These are phyloP conservation scores for Arthrobotrys sphaeroides DNA, from an alignment of 2,329 filamentous ascomycete genomes.

Conservation along the genomic window DNA sequence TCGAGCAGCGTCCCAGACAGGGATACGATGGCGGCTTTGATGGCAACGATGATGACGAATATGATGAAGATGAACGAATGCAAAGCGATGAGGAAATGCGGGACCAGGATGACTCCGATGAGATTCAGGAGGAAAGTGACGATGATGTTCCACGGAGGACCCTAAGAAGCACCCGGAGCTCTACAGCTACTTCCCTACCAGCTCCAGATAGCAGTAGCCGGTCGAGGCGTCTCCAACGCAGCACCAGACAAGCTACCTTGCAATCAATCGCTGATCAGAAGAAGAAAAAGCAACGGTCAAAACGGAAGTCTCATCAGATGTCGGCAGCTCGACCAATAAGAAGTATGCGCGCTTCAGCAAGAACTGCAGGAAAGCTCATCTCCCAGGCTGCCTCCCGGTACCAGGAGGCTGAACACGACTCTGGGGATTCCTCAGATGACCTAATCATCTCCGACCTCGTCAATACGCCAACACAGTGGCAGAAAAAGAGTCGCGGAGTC, in stretches of 20 bases:
- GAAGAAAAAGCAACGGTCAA: neutral
- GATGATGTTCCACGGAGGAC: neutral
- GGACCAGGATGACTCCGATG: slow-evolving; percentile 1
- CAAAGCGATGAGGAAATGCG: slow-evolving; percentile 20
- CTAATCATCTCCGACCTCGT: slow-evolving; percentile 40
- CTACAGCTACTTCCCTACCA: neutral
- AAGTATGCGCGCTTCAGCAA: slow-evolving; percentile 28
- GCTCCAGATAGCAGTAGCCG: neutral
- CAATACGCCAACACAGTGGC: slow-evolving; percentile 18
- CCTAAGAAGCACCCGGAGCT: slow-evolving; percentile 25
- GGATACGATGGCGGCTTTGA: slow-evolving; percentile 12
- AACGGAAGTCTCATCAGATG: neutral
- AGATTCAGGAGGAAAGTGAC: slow-evolving; percentile 10
- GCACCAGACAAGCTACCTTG: slow-evolving; percentile 17
- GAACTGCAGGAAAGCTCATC: slow-evolving; percentile 21
- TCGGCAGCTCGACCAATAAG: slow-evolving; percentile 1
- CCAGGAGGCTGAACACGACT: neutral
- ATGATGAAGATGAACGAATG: neutral
- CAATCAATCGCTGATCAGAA: slow-evolving; percentile 7
- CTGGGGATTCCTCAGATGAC: slow-evolving; percentile 35
- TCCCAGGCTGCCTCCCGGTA: slow-evolving; percentile 15
- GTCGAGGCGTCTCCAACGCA: neutral
- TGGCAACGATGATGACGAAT: slow-evolving; percentile 12
- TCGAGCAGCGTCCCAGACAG: slow-evolving; percentile 15
- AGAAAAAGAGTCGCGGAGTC: neutral